Base-by-base conservation (phyloP, 441 rosid genomes). In the Populus tomentosa region DNA sequence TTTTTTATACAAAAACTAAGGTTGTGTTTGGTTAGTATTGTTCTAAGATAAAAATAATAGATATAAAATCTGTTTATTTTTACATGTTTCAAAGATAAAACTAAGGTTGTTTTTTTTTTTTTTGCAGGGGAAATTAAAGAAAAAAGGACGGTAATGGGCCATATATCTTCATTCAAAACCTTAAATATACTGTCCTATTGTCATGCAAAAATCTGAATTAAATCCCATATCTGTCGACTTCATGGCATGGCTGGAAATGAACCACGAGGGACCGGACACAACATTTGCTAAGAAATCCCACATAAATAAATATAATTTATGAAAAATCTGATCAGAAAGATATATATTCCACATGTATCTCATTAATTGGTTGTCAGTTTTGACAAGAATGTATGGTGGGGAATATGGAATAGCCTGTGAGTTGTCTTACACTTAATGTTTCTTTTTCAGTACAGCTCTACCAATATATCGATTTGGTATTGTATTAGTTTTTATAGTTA, bases 311-410 rank as follows among this genome's bases (percentile, higher is more conserved):
- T 46, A 46, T 46, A 38, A 38, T 21, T 24, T 26, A 24, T 28
- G 7, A 23, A 13, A 10, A 42, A 46, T 65, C n/a, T 30, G 66
- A 30, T n/a, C 16, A 50, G 35, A n/a, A 28, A 40, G 14, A 10
- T 11, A 23, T 14, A 30, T 75, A 67, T 67, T 24, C 72, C 72
- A 67, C 72, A 21, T 53, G 78, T 50, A 67, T 26, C 23, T 68
- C 67, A 76, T 76, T 76, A 77, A 78, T 73, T 73, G 65, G 63
- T 59, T n/a, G n/a, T 67, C 73, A 73, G 81, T 67, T 78, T 69
- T 67, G 73, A 78, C 77, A 68, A 78, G 77, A 78, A 78, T 73
- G 81, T 67, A 78, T 68, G 81, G 81, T 67, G 70, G 74, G 69
- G 81, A 78, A 56, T 68, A 68, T 68, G 73, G 70, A 73, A 68